Evolutionary conservation across 2,329 filamentous ascomycete species (phyloP).

Genomic region (Dactylonectria estremocensis): DNA sequence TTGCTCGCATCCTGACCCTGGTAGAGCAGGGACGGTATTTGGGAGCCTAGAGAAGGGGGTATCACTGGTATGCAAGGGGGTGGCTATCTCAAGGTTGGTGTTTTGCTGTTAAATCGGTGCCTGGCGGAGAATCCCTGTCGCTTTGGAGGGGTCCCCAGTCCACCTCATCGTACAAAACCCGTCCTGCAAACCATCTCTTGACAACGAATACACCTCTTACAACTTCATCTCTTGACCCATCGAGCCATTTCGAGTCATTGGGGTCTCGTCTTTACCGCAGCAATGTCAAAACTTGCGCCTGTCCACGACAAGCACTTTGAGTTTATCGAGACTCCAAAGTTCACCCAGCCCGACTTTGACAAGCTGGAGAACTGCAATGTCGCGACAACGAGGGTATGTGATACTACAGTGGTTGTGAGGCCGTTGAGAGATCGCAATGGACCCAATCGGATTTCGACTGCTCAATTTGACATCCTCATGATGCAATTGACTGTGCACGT

Average conservation of each 20-base stretch:
- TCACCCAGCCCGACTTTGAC: slow-evolving; percentile 72
- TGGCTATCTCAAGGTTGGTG: background rate
- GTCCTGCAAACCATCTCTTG: background rate
- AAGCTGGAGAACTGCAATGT: slow-evolving; percentile 72
- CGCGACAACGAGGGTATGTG: slow-evolving; percentile 56
- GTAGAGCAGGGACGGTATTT: background rate
- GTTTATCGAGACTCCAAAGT: slow-evolving; percentile 59
- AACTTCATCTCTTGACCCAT: background rate
- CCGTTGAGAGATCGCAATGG: background rate
- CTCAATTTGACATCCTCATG: background rate
- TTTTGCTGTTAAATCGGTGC: background rate
- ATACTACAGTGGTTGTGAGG: slow-evolving; percentile 11
- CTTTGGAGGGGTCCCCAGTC: background rate
- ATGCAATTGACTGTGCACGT: background rate
- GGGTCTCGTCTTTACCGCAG: slow-evolving; percentile 26
- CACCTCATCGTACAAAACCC: slow-evolving; percentile 14
- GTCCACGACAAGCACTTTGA: slow-evolving; percentile 56
- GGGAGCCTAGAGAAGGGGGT: background rate
- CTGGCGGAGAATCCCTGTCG: background rate
- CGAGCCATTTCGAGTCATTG: slow-evolving; percentile 42
- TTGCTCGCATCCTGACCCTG: background rate
- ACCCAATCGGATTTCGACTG: background rate
- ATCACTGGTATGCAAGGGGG: background rate
- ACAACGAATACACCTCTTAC: background rate
- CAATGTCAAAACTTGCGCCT: slow-evolving; percentile 52